Evolutionary conservation across 257 asterid genomes (phyloP), one percentile per base, ranked within the genome.

Genomic region (Capsicum pubescens): DNA sequence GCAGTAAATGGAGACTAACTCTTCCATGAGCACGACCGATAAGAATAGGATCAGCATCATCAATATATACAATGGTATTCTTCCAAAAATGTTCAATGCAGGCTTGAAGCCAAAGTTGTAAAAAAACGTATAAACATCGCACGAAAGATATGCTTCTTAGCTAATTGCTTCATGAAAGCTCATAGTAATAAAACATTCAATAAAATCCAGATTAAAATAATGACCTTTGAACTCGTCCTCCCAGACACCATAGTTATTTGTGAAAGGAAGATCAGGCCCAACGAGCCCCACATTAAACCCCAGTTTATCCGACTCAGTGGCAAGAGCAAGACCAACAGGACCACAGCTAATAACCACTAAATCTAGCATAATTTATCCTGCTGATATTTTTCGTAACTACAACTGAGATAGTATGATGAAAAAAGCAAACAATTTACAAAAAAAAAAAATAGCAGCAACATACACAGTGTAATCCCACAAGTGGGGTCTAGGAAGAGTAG

Each of bases 291-390:
- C 99, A 52, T 82, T 93, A 87, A 97, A 85, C 52, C 99, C 99
- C 61, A 97, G 86, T 87, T 95, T 97, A 66, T 98, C 98, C 57
- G 98, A 97, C 86, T 97, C 99, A 4, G 99, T 98, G 42, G 99
- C 99, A 83, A 97, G 99, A 87, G 99, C 98, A 80, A 97, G 91
- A 81, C 99, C 99, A 89, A 98, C 98, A 82, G 98, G 98, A 82
- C 99, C 99, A 46, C 98, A 95, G 35, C 99, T 98, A 35, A 97
- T 97, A 17, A 97, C 97, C 87, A 97, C 99, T 90, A 97, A 90
- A 90, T 97, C 99, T 88, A 97, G 91, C 80, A 93, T 76, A 58
- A 46, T 88, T 76, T 90, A 91, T 67, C 85, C 94, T 19, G 83
- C 81, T 46, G 86, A 82, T 87, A 96, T 94, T 87, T 86, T 89